Evolutionary conservation across 352 stramenopile species (phyloP), one percentile per base, ranked within the genome.

Genomic region (Phytophthora tubulina): DNA sequence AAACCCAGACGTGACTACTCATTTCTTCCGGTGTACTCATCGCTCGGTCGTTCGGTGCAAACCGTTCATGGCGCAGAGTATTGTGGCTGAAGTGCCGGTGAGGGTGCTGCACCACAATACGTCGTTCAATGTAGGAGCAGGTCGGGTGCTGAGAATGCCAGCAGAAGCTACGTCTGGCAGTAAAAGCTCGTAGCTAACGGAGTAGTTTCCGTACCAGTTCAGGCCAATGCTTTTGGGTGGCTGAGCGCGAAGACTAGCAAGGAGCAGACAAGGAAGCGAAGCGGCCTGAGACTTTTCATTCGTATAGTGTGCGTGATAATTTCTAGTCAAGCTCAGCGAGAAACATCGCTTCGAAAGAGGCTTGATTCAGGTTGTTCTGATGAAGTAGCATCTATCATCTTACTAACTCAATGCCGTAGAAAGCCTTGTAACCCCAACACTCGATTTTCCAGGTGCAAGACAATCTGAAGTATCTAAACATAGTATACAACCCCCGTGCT

Each of bases 21-120:
- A 76, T 61, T 74, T 81, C 38, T 73, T 81, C 30, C 46, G 54
- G 10, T 81, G 71, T 44, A 75, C 62, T 35, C 73, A 81, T 48
- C 70, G 71, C 13, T 50, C 79, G 39, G 31, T 77, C 13, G 60
- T 81, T 31, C 62, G 63, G n/a, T 81, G 71, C 54, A 79, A 81
- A 49, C 70, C 71, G 2, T 53, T 72, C 31, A 55, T 75, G 54
- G 73, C 66, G 13, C 53, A 63, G 15, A 58, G 38, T 52, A 59
- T 81, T 31, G 62, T 62, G 13, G 44, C 11, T 3, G 70, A 81
- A 45, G 49, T 81, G 33, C 62, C 66, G 27, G 52, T 81, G 5
- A 62, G 67, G 10, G 70, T 74, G 39, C 45, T 81, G 13, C 75
- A 81, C 39, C 60, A 67, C 49, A 48, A 72, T 30, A 69, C 53